A percentile compares a stretch with the other conserved stretches of the same genome.
phyloP scores from a whole-genome alignment of 2,329 filamentous ascomycete genomes.

The Amesomyces nigricolor region DNA sequence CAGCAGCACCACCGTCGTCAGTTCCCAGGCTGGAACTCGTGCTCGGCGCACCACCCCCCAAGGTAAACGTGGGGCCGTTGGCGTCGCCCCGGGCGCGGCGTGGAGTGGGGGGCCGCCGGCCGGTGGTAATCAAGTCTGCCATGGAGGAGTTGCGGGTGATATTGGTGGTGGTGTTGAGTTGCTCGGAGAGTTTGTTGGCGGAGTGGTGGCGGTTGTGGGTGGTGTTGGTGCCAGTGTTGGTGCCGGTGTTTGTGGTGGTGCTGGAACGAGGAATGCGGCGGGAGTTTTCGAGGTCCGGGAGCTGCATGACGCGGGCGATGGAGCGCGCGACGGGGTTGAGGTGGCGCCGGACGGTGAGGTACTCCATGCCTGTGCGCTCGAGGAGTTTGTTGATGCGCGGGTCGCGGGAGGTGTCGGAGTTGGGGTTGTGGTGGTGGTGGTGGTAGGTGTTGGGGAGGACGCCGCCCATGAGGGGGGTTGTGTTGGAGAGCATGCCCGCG shows the following conservation, averaged over 20 bases:
- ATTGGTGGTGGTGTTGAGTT: not conserved
- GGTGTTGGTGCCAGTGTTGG: conserved; percentile 2
- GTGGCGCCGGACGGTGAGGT: conserved; percentile 66
- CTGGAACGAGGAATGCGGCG: conserved; percentile 41
- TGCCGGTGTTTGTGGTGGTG: conserved; percentile 15
- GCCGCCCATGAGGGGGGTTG: conserved; percentile 44
- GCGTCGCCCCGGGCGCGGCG: not conserved
- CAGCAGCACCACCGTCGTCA: conserved; percentile 34
- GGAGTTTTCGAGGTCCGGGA: conserved; percentile 47
- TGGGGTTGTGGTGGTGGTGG: conserved; percentile 23
- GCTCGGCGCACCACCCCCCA: conserved; percentile 11
- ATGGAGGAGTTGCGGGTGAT: conserved; percentile 28
- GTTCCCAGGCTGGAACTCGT: conserved; percentile 41
- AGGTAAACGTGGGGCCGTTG: not conserved
- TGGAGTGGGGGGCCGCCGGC: conserved; percentile 26
- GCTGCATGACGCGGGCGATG: conserved; percentile 47
- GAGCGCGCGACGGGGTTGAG: conserved; percentile 65
- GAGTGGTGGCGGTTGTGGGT: conserved; percentile 12
- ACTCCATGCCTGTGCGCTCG: conserved; percentile 66
- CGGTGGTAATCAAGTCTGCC: conserved; percentile 25
- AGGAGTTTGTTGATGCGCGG: conserved; percentile 60
- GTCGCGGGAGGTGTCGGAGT: conserved; percentile 53
- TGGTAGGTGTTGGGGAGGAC: conserved; percentile 45
- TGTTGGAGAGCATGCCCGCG: conserved; percentile 5
- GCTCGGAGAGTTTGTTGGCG: conserved; percentile 8